Percentiles rank a stretch among this genome's conserved stretches.
Evolutionary conservation across 176 grass and related monocot species (phyloP).

Genomic region (Musa schizocarpa): DNA sequence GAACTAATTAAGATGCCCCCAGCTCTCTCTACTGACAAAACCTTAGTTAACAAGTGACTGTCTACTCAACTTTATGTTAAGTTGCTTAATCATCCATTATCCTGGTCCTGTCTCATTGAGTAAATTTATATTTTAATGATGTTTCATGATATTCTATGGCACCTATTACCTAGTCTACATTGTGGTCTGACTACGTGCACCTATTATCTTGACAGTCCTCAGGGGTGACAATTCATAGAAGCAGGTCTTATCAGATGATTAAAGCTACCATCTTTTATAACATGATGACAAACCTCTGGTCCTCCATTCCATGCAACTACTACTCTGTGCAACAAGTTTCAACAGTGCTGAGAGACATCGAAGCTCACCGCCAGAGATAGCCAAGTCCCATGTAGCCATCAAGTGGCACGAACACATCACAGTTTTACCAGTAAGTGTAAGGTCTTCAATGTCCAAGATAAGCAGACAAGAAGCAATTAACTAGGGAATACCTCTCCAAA

Average conservation of each 20-base stretch:
- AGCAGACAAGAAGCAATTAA: slow-evolving; percentile 21
- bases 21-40: neutral
- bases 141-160: no score
- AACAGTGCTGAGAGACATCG: neutral
- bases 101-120: no score
- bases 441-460: no score
- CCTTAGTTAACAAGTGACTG: no score
- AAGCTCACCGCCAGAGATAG: neutral
- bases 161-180: no score
- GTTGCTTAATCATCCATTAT: no score
- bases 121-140: no score
- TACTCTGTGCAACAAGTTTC: neutral
- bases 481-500: slow-evolving; percentile 80
- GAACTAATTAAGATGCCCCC: neutral
- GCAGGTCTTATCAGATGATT: neutral
- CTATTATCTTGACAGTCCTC: neutral
- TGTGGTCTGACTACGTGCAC: no score
- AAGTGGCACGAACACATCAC: neutral
- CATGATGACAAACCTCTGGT: neutral
- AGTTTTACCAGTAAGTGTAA: neutral
- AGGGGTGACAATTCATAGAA: neutral
- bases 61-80: no score
- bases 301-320: neutral
- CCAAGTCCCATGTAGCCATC: neutral
- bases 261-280: neutral